phyloP scores from a whole-genome alignment of 2,329 filamentous ascomycete genomes.

The Stagonosporopsis vannaccii region DNA sequence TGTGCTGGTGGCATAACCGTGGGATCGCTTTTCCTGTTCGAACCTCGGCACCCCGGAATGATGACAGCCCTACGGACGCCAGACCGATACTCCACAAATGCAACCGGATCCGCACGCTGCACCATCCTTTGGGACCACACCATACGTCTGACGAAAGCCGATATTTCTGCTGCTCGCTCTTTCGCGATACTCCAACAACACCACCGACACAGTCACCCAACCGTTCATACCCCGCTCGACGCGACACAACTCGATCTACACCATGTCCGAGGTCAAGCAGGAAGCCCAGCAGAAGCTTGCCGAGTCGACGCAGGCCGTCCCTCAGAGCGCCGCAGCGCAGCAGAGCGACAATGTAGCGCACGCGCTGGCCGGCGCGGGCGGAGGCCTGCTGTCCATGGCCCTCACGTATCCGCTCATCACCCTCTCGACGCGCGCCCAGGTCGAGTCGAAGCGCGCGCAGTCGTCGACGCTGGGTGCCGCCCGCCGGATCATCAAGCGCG shows the following conservation, averaged over 20 bases:
- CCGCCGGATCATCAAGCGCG: constrained; percentile 85
- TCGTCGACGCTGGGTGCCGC: constrained; percentile 84
- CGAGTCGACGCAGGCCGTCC: constrained; percentile 43
- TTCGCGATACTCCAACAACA: neutral
- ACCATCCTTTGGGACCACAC: constrained; percentile 15
- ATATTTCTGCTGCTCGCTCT: neutral
- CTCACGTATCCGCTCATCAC: constrained; percentile 96
- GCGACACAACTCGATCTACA: constrained; percentile 8
- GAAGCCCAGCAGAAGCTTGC: constrained; percentile 45
- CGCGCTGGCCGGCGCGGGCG: constrained; percentile 89
- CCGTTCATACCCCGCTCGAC: neutral
- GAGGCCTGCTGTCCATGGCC: constrained; percentile 93
- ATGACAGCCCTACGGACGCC: constrained; percentile 38
- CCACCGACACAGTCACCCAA: neutral
- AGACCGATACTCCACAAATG: constrained; percentile 36
- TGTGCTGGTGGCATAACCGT: constrained; percentile 10
- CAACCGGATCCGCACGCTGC: constrained; percentile 22
- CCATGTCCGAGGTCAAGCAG: constrained; percentile 42
- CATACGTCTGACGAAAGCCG: constrained; percentile 4
- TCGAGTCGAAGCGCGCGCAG: constrained; percentile 93
- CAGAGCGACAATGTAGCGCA: constrained; percentile 98
- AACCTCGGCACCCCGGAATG: constrained; percentile 36
- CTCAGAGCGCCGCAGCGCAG: constrained; percentile 71
- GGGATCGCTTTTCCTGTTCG: constrained; percentile 26
- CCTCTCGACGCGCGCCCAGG: constrained; percentile 94